phyloP scores from a whole-genome alignment of 805 yeast species.

The Tetrapisispora taiwanensis region DNA sequence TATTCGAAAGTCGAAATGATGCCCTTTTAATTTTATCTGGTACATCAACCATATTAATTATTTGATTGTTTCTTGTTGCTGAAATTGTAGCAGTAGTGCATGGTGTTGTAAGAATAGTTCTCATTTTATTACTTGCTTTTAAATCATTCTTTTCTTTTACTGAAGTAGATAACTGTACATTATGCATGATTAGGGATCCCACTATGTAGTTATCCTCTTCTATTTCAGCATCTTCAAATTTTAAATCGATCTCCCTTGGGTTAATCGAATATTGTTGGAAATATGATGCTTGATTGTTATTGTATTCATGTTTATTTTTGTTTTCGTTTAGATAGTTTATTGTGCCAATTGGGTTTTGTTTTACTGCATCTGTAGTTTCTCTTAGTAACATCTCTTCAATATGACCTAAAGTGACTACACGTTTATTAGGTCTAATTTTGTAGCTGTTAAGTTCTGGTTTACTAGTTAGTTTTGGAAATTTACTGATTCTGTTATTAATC shows the following conservation, averaged over 20 bases:
- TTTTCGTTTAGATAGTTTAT: background rate
- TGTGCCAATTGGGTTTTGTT: background rate
- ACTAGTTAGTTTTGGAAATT: background rate
- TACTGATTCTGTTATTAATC: background rate
- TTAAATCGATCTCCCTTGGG: constrained; percentile 19
- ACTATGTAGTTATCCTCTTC: constrained; percentile 10
- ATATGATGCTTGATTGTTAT: background rate
- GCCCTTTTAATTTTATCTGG: background rate
- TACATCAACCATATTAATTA: background rate
- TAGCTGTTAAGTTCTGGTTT: background rate
- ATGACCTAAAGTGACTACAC: constrained; percentile 15
- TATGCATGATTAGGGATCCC: constrained; percentile 14
- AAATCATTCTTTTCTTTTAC: background rate
- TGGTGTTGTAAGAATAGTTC: background rate
- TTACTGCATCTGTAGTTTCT: background rate
- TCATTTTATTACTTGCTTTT: background rate
- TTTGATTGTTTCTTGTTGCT: background rate
- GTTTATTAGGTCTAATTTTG: background rate
- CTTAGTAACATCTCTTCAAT: constrained; percentile 11
- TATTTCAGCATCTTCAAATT: constrained; percentile 3
- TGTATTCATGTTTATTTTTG: too few species aligned
- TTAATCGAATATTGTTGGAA: constrained; percentile 9
- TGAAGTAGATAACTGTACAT: background rate
- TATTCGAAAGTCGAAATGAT: background rate
- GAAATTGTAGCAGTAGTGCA: constrained; percentile 1